Evolutionary conservation across 495 filamentous ascomycete species (phyloP), one percentile per base, ranked within the genome.

Genomic region (Neurospora intermedia): DNA sequence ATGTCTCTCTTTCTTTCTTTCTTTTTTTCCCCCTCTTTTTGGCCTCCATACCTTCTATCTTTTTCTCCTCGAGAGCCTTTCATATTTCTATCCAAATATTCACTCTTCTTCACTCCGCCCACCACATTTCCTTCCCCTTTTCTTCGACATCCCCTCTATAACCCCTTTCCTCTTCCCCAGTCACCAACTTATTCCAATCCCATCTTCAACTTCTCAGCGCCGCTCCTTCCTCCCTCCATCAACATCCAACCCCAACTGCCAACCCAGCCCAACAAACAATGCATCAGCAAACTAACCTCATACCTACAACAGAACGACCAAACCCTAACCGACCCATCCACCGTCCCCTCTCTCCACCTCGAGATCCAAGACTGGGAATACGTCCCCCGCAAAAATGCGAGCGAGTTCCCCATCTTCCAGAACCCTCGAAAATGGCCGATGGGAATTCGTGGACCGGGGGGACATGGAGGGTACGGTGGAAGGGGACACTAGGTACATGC

Each of bases 321-420:
- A 18, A 45, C 66, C 16, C 18, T 59, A 16, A 59, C 77, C 4
- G 46, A 77, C 1, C 41, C 75, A 31, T 42, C 16, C 31, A 66
- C 43, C 11, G 69, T 72, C 18, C 75, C 76, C 35, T 79, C 75
- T 45, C 54, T 80, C n/a, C 48, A 77, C n/a, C 39, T 79, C 23
- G 74, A 75, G n/a, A 31, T 79, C 31, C 74, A 77, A 35, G 71
- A 41, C 27, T 66, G 74, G 42, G 71, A 73, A 20, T 79, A 77
- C 71, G 27, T 43, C 18, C 75, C 76, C 8, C 43, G 70, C 18
- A 20, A 27, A 13, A 45, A 27, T 27, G 43, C 38, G 20, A 73
- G 76, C 20, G 59, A 41, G 5, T 78, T 80, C n/a, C 76, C 78
- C 0, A 16, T 35, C 23, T 75, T 80, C 69, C 75, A 78, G 2